These are phyloP conservation scores for Candida vartiovaarae DNA, from an alignment of 805 yeast species.

Conservation along the genomic window DNA sequence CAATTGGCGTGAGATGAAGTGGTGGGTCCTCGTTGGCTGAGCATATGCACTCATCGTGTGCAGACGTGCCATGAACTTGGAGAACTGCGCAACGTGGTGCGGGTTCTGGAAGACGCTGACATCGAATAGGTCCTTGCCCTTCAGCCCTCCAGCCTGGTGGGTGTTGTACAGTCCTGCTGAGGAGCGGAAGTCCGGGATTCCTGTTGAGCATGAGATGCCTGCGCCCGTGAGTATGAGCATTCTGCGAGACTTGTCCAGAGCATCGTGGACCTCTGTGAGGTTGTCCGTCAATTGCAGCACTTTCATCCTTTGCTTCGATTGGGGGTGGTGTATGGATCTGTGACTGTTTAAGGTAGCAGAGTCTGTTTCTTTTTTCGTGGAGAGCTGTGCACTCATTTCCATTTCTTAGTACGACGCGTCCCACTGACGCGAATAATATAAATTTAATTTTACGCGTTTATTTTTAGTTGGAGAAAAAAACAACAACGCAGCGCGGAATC, in stretches of 20 bases:
- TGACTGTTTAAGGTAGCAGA: too few species aligned
- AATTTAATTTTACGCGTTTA: too few species aligned
- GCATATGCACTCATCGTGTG: slow-evolving; percentile 60
- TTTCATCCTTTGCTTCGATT: too few species aligned
- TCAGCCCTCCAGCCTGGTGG: slow-evolving; percentile 32
- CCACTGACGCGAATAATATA: too few species aligned
- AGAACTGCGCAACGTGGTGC: slow-evolving; percentile 63
- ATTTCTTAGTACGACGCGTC: too few species aligned
- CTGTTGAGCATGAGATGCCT: slow-evolving; percentile 94
- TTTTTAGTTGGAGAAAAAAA: too few species aligned
- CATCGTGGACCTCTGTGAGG: neutral
- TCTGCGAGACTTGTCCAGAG: slow-evolving; percentile 31
- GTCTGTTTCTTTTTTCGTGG: too few species aligned
- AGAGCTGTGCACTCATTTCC: too few species aligned
- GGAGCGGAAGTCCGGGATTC: slow-evolving; percentile 93
- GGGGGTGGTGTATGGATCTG: too few species aligned
- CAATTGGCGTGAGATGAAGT: slow-evolving; percentile 43
- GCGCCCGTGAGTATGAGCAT: slow-evolving; percentile 85
- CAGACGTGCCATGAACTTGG: slow-evolving; percentile 81
- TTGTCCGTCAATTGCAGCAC: neutral
- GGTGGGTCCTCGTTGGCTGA: slow-evolving; percentile 77
- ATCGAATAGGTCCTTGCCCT: slow-evolving; percentile 91
- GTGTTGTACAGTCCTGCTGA: slow-evolving; percentile 71
- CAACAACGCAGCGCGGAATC: too few species aligned
- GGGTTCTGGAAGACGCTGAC: slow-evolving; percentile 69